Percentiles rank a stretch among this genome's conserved stretches.
Evolutionary conservation across 306 rosid species (phyloP).

Genomic region (Dryas drummondii): DNA sequence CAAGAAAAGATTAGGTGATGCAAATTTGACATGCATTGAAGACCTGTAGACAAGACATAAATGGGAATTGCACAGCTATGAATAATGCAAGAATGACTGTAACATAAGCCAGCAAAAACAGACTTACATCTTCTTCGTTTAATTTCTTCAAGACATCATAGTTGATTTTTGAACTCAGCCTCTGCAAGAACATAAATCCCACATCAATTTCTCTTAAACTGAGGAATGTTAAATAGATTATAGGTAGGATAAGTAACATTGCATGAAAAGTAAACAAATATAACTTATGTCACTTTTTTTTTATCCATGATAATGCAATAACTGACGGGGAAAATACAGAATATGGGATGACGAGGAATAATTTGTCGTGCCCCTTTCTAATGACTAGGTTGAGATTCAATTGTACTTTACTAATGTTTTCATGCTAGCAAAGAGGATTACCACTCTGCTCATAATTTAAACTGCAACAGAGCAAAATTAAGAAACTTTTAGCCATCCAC

Average conservation of each 20-base stretch:
- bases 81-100: neutral
- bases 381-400: neutral
- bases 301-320: too few species aligned
- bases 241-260: neutral
- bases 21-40: too few species aligned
- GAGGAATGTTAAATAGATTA: too few species aligned
- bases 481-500: neutral
- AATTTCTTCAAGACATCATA: slow-evolving; percentile 7
- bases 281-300: neutral
- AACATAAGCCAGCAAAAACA: neutral
- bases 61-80: neutral
- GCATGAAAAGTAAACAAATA: neutral
- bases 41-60: neutral
- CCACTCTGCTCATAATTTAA: neutral
- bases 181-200: slow-evolving; percentile 12
- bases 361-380: neutral
- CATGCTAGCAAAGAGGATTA: neutral
- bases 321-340: neutral
- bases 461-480: neutral
- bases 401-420: neutral
- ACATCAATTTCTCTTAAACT: neutral
- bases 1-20: neutral
- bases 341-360: neutral
- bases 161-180: slow-evolving; percentile 15
- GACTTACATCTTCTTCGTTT: slow-evolving; percentile 16